Evolutionary conservation across 495 filamentous ascomycete genomes (phyloP), one percentile per base, ranked within the genome.

Genomic region (Hyaloscypha hepaticicola): DNA sequence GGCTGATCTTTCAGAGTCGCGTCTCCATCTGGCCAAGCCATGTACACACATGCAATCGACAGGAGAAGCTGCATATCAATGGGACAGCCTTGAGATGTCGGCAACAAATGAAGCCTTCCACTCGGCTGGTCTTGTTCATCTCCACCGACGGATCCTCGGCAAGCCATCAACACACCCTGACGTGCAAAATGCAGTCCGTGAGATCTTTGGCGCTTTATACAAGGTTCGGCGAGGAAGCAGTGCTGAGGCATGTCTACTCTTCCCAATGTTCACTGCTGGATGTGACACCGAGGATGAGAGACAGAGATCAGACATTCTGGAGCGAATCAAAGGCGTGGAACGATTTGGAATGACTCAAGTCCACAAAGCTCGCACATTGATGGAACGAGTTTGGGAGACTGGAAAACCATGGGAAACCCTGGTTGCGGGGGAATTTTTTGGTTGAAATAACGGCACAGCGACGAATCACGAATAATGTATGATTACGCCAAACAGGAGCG

Each of bases 211-310:
- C 19, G 81, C 85, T 4, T 75, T 94, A 65, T 76, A 73, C n/a
- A 83, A 84, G 29, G 86, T 96, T 55, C 77, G 84, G 26, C 76
- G 78, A 16, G 87, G 88, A 21, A 86, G 87, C 19, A 87, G 87
- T 25, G 89, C 88, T 0, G 92, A 93, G 74, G 86, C 86, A 4
- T 91, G 89, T 70, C 78, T 92, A 6, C 71, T 96, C 53, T 93
- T 96, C 60, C 92, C 92, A 1, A 83, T 96, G 74, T 95, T 96
- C 74, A 90, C 89, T 9, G 92, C 91, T 5, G 92, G 92, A 1
- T 93, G 90, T 70, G 90, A 95, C 70, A 84, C 87, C 3, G 72
- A 77, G 52, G 81, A 87, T 52, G 63, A 75, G 28, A 72, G 72
- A 12, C 84, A 89, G 60, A 77, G 87, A 41, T 70, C 75, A 24